Conservation (phyloP, 2,329 filamentous ascomycete genomes). For the Akanthomyces lecanii region DNA sequence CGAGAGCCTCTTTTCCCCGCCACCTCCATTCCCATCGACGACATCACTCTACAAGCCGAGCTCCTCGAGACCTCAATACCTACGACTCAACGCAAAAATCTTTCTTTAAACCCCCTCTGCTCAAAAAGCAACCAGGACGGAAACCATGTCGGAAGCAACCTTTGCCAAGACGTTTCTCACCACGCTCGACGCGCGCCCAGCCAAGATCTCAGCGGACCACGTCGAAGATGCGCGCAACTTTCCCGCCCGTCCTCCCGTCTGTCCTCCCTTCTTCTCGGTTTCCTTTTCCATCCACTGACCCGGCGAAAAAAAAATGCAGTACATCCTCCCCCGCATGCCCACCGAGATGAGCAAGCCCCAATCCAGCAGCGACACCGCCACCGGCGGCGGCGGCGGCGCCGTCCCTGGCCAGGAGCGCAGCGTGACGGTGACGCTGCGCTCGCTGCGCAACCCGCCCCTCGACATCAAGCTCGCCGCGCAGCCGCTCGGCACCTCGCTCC, state of each 20-base stretch:
- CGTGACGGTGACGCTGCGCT: slow-evolving; percentile 62
- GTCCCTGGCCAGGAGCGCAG: slow-evolving; percentile 51
- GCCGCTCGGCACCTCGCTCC: slow-evolving; percentile 65
- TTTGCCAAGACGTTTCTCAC: slow-evolving; percentile 84
- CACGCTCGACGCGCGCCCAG: slow-evolving; percentile 70
- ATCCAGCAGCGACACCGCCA: too few relatives aligned
- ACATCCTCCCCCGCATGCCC: slow-evolving; percentile 66
- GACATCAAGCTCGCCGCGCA: slow-evolving; percentile 62
- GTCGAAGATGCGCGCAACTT: slow-evolving; percentile 80
- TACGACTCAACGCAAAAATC: too few relatives aligned
- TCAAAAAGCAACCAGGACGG: not conserved
- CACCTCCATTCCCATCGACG: not conserved
- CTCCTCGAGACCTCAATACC: not conserved
- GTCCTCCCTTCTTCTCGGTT: slow-evolving; percentile 16
- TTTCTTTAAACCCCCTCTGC: not conserved
- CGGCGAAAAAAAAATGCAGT: slow-evolving; percentile 40
- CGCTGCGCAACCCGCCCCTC: slow-evolving; percentile 69
- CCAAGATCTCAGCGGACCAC: slow-evolving; percentile 84
- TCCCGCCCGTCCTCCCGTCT: slow-evolving; percentile 70
- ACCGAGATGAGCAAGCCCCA: slow-evolving; percentile 48
- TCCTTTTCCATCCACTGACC: not conserved
- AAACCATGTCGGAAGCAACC: slow-evolving; percentile 70
- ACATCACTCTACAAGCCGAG: not conserved
- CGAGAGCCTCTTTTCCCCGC: not conserved
- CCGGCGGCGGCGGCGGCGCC: slow-evolving; percentile 30